Conservation (phyloP, 306 rosid genomes). For the Arachis stenosperma region DNA sequence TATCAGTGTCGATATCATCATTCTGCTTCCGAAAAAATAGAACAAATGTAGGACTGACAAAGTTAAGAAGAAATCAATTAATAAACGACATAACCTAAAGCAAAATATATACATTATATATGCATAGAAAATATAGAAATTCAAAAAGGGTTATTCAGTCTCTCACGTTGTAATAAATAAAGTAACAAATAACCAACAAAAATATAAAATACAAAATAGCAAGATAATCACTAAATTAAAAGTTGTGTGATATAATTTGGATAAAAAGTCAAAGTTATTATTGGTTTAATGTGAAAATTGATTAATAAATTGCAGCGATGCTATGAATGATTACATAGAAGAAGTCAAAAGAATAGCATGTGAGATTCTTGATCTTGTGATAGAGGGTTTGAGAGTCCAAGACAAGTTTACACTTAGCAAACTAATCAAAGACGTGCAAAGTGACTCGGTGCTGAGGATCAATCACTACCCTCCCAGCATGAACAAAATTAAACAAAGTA, state of each 20-base stretch:
- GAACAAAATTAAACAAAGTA: no score
- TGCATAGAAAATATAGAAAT: background rate
- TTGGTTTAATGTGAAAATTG: background rate
- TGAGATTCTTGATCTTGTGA: constrained; percentile 81
- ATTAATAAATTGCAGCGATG: constrained; percentile 49
- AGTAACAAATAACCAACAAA: no score
- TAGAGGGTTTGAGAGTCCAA: constrained; percentile 75
- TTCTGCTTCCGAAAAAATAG: constrained; percentile 23
- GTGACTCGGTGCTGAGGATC: constrained; percentile 82
- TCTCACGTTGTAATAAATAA: no score
- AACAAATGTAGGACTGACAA: constrained; percentile 8
- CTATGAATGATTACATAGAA: constrained; percentile 65
- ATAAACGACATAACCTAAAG: constrained; percentile 25
- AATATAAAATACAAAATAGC: no score
- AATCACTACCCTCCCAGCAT: constrained; percentile 78
- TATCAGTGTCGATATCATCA: constrained; percentile 33
- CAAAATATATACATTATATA: background rate
- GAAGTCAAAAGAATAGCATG: constrained; percentile 67
- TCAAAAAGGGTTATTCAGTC: no score
- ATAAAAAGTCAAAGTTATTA: background rate
- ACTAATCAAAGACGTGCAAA: constrained; percentile 60
- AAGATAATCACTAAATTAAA: no score
- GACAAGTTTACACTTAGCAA: constrained; percentile 66
- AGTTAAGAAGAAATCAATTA: constrained; percentile 38
- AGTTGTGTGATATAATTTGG: no score